Evolutionary conservation across 208 protist genomes (phyloP), one percentile per base, ranked within the genome.

Genomic region (Crithidia sp.): DNA sequence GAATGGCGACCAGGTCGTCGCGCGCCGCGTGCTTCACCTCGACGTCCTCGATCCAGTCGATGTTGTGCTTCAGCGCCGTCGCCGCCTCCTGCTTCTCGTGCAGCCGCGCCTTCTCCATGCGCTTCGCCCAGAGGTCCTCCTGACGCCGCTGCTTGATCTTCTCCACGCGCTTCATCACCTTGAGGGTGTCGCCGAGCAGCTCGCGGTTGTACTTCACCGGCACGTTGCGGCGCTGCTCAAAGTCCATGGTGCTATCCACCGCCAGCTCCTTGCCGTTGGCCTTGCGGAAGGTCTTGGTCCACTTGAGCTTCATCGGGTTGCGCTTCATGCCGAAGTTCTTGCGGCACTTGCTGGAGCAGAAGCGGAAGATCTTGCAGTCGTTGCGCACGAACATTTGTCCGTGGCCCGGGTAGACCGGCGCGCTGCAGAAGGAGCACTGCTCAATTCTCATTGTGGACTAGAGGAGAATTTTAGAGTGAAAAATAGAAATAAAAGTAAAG

Each of bases 151-250:
- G 77, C 77, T 98, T 98, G 76, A 99, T 98, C 79, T 97, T 88
- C 67, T 98, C 84, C n/a, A 99, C 92, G 39, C 93, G 89, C 83
- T 98, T 98, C 95, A 99, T 99, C 7, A 98, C 98, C 77, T 96
- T 90, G 28, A 99, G 78, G 2, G 99, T 99, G 68, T 89, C 90
- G 54, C 82, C 69, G 68, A 99, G 88, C 39, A 99, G 84, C 71
- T 99, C 97, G 55, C 99, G 94, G 88, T 99, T 98, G 88, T 99
- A 99, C 89, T 98, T 98, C 14, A 99, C 89, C 16, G 99, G 99
- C 40, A 98, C 81, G 80, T 99, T 98, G 36, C 99, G 90, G 44
- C 93, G 87, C 82, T 98, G 97, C 90, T 99, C 99, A 83, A 99
- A 99, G 45, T 99, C 97, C 81, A 99, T 99, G 14, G 98, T 99